Conservation (phyloP, 2,329 filamentous ascomycete genomes). For the Ophiostoma quercus region DNA sequence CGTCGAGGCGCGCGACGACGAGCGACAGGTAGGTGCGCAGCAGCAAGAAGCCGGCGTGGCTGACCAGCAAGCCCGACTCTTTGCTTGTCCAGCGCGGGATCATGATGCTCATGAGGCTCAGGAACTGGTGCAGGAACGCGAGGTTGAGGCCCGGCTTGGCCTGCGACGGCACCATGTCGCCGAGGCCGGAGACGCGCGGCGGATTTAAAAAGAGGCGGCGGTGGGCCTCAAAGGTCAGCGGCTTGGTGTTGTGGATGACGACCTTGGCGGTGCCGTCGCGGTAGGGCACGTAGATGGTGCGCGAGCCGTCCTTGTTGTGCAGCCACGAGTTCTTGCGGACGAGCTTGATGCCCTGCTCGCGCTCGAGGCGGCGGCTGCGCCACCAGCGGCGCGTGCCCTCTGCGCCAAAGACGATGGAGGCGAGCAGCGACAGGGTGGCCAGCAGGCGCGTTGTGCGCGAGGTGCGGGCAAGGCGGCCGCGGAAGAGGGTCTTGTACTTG, state of each 20-base stretch:
- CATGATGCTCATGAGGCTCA: slow-evolving; percentile 96
- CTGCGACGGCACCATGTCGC: slow-evolving; percentile 75
- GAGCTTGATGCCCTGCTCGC: slow-evolving; percentile 74
- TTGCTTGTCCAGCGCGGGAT: slow-evolving; percentile 93
- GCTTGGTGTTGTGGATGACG: slow-evolving; percentile 82
- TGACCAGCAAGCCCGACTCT: slow-evolving; percentile 82
- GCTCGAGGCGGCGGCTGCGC: slow-evolving; percentile 66
- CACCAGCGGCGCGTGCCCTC: slow-evolving; percentile 78
- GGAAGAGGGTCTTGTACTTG: slow-evolving; percentile 52
- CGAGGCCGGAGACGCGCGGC: slow-evolving; percentile 72
- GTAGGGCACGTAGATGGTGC: slow-evolving; percentile 93
- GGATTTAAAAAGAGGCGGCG: slow-evolving; percentile 88
- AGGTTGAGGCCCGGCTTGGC: slow-evolving; percentile 93
- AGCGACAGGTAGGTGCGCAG: slow-evolving; percentile 90
- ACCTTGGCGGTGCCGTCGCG: slow-evolving; percentile 85
- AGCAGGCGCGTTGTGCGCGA: slow-evolving; percentile 68
- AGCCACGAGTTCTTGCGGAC: slow-evolving; percentile 88
- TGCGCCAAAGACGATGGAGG: slow-evolving; percentile 72
- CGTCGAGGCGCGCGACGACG: slow-evolving; percentile 86
- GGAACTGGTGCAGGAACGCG: slow-evolving; percentile 92
- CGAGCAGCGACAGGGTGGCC: slow-evolving; percentile 66
- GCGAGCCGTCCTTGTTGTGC: slow-evolving; percentile 86
- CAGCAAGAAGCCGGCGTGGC: slow-evolving; percentile 84
- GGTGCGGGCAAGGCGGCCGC: slow-evolving; percentile 54
- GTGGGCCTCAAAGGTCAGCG: slow-evolving; percentile 93